A percentile compares a stretch with the other conserved stretches of the same genome.
Conservation (phyloP, 2,329 filamentous ascomycete species). For the Cladosporium cucumerinum region DNA sequence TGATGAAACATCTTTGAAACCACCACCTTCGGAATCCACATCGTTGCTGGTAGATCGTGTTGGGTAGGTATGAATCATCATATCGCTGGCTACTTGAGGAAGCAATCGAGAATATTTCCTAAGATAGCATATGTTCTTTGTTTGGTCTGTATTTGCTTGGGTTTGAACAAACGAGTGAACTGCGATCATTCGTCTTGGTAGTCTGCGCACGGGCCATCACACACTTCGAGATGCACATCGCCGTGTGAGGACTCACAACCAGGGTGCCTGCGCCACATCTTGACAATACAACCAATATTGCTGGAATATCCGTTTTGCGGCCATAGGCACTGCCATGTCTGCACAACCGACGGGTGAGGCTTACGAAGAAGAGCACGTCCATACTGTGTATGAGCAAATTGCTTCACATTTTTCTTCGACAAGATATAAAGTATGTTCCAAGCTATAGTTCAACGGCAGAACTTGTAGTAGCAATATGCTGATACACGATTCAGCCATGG, state of each 20-base stretch:
- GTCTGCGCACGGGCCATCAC: neutral
- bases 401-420: slow-evolving; percentile 81
- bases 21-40: neutral
- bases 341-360: neutral
- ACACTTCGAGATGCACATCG: neutral
- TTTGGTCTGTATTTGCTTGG: neutral
- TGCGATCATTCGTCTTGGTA: neutral
- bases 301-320: neutral
- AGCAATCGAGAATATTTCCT: neutral
- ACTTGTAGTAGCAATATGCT: neutral
- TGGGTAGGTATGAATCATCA: neutral
- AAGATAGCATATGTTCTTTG: neutral
- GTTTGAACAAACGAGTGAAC: neutral
- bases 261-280: neutral
- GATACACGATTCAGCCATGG: slow-evolving; percentile 63
- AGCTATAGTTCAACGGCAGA: neutral
- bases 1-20: neutral
- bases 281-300: neutral
- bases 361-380: slow-evolving; percentile 86
- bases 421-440: slow-evolving; percentile 58
- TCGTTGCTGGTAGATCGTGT: neutral
- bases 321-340: neutral
- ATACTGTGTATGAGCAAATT: slow-evolving; percentile 85
- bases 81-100: neutral
- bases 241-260: neutral